Evolutionary conservation across 2,329 filamentous ascomycete species (phyloP).

Genomic region (Didymella exigua): DNA sequence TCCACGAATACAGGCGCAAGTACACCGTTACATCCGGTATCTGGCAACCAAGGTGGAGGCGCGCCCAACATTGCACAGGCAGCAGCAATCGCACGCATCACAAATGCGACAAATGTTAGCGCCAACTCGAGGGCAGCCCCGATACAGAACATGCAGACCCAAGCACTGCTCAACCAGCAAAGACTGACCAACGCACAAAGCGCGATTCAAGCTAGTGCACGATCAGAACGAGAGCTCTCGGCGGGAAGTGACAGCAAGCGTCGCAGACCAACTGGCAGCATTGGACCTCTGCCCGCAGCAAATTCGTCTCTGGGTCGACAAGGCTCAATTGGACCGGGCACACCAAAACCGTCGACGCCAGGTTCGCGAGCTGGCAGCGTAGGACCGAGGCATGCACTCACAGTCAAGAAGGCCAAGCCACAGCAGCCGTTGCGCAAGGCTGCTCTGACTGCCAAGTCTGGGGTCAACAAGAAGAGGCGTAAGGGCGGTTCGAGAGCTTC

Average conservation of each 20-base stretch:
- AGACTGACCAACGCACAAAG: conserved; percentile 44
- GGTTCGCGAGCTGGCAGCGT: conserved; percentile 64
- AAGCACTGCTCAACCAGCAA: conserved; percentile 47
- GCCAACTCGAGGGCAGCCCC: conserved; percentile 38
- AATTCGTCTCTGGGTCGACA: conserved; percentile 64
- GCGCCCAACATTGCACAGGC: conserved; percentile 58
- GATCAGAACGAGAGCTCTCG: conserved; percentile 59
- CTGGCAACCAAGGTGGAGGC: conserved; percentile 60
- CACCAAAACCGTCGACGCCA: conserved; percentile 63
- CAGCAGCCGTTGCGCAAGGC: conserved; percentile 54
- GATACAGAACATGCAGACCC: conserved; percentile 46
- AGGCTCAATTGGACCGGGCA: conserved; percentile 67
- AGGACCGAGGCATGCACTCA: conserved; percentile 58
- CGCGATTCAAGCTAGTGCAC: conserved; percentile 39
- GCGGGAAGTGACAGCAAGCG: conserved; percentile 63
- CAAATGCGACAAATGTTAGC: conserved; percentile 43
- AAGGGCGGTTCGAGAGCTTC: conserved; percentile 47
- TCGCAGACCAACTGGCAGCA: conserved; percentile 60
- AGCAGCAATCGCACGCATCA: conserved; percentile 55
- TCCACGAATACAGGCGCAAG: conserved; percentile 52
- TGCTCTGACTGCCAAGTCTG: conserved; percentile 43
- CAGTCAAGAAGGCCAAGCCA: conserved; percentile 61
- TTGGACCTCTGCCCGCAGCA: conserved; percentile 59
- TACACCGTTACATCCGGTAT: conserved; percentile 60
- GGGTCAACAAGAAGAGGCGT: conserved; percentile 46